Base-by-base conservation (phyloP, 768 basidiomycete genomes). In the Calocybe gangraenosa region DNA sequence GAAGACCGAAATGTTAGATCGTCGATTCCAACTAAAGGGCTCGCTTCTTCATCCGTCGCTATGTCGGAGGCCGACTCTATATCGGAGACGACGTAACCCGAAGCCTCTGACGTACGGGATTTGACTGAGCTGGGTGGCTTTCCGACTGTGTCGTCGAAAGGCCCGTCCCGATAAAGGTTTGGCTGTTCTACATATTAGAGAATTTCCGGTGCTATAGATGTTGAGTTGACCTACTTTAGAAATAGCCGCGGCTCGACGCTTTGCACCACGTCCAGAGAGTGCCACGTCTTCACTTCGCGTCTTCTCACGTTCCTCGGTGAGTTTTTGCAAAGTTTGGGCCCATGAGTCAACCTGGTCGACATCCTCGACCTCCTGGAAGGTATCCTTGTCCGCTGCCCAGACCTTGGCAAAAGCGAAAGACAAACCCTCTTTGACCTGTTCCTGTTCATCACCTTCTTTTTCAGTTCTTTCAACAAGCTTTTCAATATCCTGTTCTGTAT, bases 381-480 rank as follows among this genome's bases (percentile, higher is more conserved):
- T 57, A 43, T 84, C 84, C 58, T 86, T 84, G 48, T 86, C 81
- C 18, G 86, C 81, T 1, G 85, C 79, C 94, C 94, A 97, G 34
- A 97, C 76, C 61, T 94, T 93, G 9, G 94, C 92, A 57, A 94
- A 95, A 5, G 78, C 79, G 61, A 97, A 96, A 7, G 79, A 70
- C 22, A 82, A 62, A 30, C 74, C 66, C 37, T 77, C 75, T 46
- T 73, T 75, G 3, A 70, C 59, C 15, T 65, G 61, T 49, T 75
- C 72, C 40, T 75, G 73, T 42, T 75, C 63, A 19, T 81, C 76
- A 10, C 78, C 81, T 48, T 91, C 85, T 41, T 75, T 69, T 61
- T 92, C 88, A 0, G 91, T 88, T 60, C 81, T 87, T 58, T 90
- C 83, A 43, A 98, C 88, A 19, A 97, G 78, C 35, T 80, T 86